Evolutionary conservation across 805 yeast species (phyloP).

Genomic region (Candida quercuum): DNA sequence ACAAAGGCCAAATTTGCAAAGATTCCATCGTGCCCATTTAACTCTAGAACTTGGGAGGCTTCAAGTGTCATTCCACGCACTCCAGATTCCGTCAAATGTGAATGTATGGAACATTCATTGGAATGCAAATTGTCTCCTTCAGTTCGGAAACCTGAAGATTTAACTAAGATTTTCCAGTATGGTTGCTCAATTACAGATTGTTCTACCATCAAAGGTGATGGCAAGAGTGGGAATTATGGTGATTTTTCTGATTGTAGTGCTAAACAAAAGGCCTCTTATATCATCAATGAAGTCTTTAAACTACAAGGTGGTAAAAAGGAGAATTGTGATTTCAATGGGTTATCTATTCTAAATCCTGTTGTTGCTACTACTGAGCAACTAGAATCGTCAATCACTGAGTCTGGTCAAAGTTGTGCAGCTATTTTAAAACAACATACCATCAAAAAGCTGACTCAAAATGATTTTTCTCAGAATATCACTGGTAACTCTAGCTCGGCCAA

Average conservation of each 20-base stretch:
- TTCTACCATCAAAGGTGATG: constrained; percentile 53
- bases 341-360: constrained; percentile 12
- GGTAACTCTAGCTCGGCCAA: no score
- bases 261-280: constrained; percentile 56
- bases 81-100: constrained; percentile 56
- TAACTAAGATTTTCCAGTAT: constrained; percentile 48
- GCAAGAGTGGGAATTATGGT: constrained; percentile 58
- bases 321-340: constrained; percentile 23
- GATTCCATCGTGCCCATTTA: constrained; percentile 46
- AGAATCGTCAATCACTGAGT: constrained; percentile 2
- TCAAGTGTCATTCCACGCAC: constrained; percentile 58
- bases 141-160: constrained; percentile 38
- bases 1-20: constrained; percentile 22
- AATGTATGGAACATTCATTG: constrained; percentile 51
- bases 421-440: constrained; percentile 9
- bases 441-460: no score
- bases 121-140: constrained; percentile 49
- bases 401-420: constrained; percentile 17
- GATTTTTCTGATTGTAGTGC: constrained; percentile 60
- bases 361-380: constrained; percentile 8
- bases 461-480: no score
- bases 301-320: constrained; percentile 31
- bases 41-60: constrained; percentile 55
- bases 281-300: constrained; percentile 57
- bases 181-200: constrained; percentile 58